Base-by-base conservation (phyloP, 2,329 filamentous ascomycete species). In the Hymenoscyphus repandus region DNA sequence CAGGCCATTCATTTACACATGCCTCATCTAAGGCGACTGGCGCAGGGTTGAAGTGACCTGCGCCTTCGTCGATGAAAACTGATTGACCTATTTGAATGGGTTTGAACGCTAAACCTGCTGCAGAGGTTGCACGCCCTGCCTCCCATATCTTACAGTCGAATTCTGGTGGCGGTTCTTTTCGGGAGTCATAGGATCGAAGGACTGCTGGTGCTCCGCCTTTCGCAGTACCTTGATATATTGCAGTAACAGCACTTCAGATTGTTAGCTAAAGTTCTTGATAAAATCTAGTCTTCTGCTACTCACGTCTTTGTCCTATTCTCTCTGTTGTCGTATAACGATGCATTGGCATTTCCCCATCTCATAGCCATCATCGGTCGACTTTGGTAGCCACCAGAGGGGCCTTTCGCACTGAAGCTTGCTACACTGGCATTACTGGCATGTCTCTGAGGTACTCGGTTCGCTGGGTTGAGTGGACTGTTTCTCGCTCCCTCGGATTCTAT, bases 121-220 rank as follows among this genome's bases (percentile, higher is more conserved):
- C 89, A 47, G 81, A 89, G 1, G 93, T 99, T n/a, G 93, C 93
- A 53, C 93, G 83, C 10, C 93, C 93, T 4, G 93, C 93, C 71
- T 99, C 86, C 93, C 93, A 99, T 51, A 99, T 93, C 41, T 86
- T 95, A 70, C 91, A 96, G 64, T 96, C 88, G 55, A 90, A 92
- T 68, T 96, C 91, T 2, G 92, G 88, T 0, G 90, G 80, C 0
- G 91, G 87, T 68, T 97, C 93, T 68, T 87, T 90, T 62, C 92
- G 81, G 13, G 93, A 97, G 67, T 97, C 92, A 70, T 99, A 99
- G 1, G 92, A 97, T 58, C 93, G 85, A 49, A 99, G 74, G 52
- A 97, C 70, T 7, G 85, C 85, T 2, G 91, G 79, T 1, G 81
- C 75, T 6, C 80, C 79, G 36, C 82, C 81, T 59, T 80, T 83